Percentiles rank a stretch among this genome's conserved stretches.
phyloP scores from a whole-genome alignment of 257 asterid species.

The Nicotiana paniculata region DNA sequence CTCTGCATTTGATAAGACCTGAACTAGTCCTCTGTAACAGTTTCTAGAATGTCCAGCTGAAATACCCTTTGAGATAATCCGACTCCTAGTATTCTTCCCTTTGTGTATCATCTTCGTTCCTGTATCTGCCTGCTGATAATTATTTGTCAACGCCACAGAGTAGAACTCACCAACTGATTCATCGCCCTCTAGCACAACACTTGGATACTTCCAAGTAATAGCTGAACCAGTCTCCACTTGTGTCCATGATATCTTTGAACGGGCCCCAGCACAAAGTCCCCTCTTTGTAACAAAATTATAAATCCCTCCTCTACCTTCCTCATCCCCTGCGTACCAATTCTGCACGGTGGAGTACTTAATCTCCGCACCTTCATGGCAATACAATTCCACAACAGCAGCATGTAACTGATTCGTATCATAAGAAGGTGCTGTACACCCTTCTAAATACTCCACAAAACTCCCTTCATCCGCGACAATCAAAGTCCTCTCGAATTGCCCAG shows the following conservation, averaged over 20 bases:
- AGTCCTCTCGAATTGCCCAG: constrained; percentile 97
- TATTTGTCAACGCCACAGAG: constrained; percentile 91
- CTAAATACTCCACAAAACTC: constrained; percentile 89
- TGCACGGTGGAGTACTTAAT: constrained; percentile 94
- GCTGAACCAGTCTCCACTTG: constrained; percentile 99
- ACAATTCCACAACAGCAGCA: constrained; percentile 92
- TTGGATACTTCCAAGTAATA: constrained; percentile 96
- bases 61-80: constrained; percentile 92
- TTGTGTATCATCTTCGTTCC: constrained; percentile 98
- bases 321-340: constrained; percentile 98
- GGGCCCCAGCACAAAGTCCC: constrained; percentile 75
- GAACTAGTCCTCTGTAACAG: constrained; percentile 89
- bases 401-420: constrained; percentile 88
- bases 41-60: constrained; percentile 88
- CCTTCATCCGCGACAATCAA: constrained; percentile 89
- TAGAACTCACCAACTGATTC: constrained; percentile 92
- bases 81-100: constrained; percentile 89
- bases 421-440: constrained; percentile 98
- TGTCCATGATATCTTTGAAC: constrained; percentile 92
- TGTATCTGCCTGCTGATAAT: constrained; percentile 93
- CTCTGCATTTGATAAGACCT: constrained; percentile 78
- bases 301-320: constrained; percentile 81
- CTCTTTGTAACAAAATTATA: constrained; percentile 88
- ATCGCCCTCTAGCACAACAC: constrained; percentile 91
- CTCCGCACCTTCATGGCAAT: constrained; percentile 73